phyloP scores from a whole-genome alignment of 768 basidiomycete genomes.

The Podaxis sp. region DNA sequence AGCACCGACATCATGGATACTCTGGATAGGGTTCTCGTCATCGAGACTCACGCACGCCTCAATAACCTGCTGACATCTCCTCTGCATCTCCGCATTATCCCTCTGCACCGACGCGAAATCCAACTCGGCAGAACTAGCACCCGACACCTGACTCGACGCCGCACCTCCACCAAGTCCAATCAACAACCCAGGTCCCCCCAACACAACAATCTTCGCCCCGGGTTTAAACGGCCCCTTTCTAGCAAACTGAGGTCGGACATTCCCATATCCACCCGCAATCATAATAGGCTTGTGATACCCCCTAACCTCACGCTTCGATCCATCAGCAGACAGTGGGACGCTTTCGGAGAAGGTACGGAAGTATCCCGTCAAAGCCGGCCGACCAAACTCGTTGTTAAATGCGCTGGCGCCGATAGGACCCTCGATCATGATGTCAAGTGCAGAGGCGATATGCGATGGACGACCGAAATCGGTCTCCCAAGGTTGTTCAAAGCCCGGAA shows the following conservation, averaged over 20 bases:
- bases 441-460: slow-evolving; percentile 88
- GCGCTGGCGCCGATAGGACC: slow-evolving; percentile 93
- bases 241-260: slow-evolving; percentile 82
- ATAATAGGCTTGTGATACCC: slow-evolving; percentile 99
- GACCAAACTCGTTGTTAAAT: slow-evolving; percentile 98
- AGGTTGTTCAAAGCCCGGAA: slow-evolving; percentile 87
- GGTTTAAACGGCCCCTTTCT: slow-evolving; percentile 74
- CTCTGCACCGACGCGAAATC: slow-evolving; percentile 98
- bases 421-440: slow-evolving; percentile 96
- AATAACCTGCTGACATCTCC: slow-evolving; percentile 96
- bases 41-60: slow-evolving; percentile 75
- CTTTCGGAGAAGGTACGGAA: slow-evolving; percentile 92
- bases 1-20: slow-evolving; percentile 98
- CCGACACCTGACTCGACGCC: slow-evolving; percentile 90
- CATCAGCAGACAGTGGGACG: slow-evolving; percentile 54
- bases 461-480: slow-evolving; percentile 96
- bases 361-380: slow-evolving; percentile 90
- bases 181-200: slow-evolving; percentile 94
- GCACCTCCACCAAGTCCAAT: slow-evolving; percentile 98
- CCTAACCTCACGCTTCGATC: slow-evolving; percentile 59
- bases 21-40: slow-evolving; percentile 78
- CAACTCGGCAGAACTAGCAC: slow-evolving; percentile 86
- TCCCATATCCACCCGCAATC: slow-evolving; percentile 97
- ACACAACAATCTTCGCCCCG: slow-evolving; percentile 86
- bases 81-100: slow-evolving; percentile 98